Conservation (phyloP, 306 rosid species). For the Corylus americana region DNA sequence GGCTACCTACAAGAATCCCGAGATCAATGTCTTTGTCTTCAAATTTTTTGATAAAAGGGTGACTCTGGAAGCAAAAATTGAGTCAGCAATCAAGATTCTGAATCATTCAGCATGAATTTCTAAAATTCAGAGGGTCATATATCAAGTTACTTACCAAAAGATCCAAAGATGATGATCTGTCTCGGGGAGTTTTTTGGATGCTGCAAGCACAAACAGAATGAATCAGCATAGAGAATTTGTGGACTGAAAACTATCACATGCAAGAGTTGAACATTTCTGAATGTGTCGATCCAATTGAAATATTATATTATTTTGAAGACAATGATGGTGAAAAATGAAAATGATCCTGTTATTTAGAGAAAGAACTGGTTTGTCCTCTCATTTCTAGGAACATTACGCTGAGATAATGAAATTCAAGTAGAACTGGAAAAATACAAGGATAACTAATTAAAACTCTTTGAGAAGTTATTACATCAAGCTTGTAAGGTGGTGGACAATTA, state of each 20-base stretch:
- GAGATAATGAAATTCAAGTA: background rate
- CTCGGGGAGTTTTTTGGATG: constrained; percentile 79
- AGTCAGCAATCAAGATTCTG: constrained; percentile 14
- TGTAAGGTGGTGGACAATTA: background rate
- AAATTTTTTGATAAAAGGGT: constrained; percentile 94
- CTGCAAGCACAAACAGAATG: constrained; percentile 52
- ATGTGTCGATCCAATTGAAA: background rate
- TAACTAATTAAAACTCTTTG: background rate
- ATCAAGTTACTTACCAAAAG: constrained; percentile 72
- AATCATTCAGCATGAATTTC: constrained; percentile 3
- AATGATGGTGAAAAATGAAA: background rate
- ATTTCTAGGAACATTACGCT: background rate
- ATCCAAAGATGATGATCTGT: constrained; percentile 76
- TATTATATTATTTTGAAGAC: background rate
- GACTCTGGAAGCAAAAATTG: constrained; percentile 54
- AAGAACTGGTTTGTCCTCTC: background rate
- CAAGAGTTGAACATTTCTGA: background rate
- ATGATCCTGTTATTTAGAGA: background rate
- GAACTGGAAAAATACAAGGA: background rate
- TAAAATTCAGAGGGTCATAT: background rate
- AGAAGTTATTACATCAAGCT: background rate
- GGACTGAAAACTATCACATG: background rate
- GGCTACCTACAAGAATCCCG: constrained; percentile 80
- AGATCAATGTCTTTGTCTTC: constrained; percentile 94
- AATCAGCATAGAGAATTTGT: background rate